Base-by-base conservation (phyloP, 495 filamentous ascomycete species). In the Cercophora scortea region DNA sequence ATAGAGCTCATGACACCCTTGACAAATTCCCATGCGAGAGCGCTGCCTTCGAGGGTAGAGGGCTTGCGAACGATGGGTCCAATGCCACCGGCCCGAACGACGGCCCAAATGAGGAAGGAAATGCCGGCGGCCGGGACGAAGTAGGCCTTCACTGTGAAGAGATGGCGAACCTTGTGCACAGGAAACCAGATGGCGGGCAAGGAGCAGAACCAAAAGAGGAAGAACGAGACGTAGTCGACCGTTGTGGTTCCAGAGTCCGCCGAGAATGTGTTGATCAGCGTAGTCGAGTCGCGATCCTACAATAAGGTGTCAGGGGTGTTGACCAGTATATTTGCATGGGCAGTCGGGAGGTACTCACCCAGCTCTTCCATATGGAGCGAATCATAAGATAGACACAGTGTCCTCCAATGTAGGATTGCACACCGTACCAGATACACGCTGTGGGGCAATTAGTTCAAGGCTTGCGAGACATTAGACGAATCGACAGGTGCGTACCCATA, bases 71-170 rank as follows among this genome's bases (percentile, higher is more conserved):
- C 76, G 58, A 96, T 92, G 1, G 90, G 90, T 2, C 91, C 91
- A 44, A 90, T 77, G 9, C 90, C 91, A 15, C 90, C 78, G 32
- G 91, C 90, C 32, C 86, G 82, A 49, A 88, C 80, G 40, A 95
- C 80, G 9, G 88, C 79, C 90, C 91, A 96, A 56, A 90, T 90
- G 68, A 95, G 89, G 75, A 91, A 95, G 18, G 87, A 80, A 49
- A 96, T 77, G 41, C 87, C 90, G 25, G 90, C 90, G 40, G 79
- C 75, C 0, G 91, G 91, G 4, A 94, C 91, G 55, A 94, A 82
- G 62, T 81, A 87, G 6, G 90, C 79, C 71, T 96, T 96, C 61
- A 87, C 88, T 16, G 91, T 96, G 67, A 96, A 96, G 17, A 96
- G 74, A 68, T 96, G 91, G 47, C 91, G 73, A 59, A 88, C 79